Base-by-base conservation (phyloP, 768 basidiomycete species). In the Tubosaeta sp. region DNA sequence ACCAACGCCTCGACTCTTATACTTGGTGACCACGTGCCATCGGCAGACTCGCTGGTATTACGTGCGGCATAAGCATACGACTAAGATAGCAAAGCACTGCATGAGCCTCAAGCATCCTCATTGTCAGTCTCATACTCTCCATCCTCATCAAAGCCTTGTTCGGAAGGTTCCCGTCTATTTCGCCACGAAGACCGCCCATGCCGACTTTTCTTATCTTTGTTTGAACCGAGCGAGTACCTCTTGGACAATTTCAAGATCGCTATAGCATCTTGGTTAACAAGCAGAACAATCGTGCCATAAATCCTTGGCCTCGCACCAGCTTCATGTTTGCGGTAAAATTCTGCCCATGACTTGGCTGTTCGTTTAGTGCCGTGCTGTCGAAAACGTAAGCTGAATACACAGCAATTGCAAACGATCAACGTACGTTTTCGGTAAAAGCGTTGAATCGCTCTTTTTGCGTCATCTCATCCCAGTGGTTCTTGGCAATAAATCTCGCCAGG, bases 401-500 rank as follows among this genome's bases (percentile, higher is more conserved):
- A 37, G 41, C 6, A 51, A 14, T 9, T 25, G 44, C 4, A 46
- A 13, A 44, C 26, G 29, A 38, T 43, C 41, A 22, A 65, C 71
- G 57, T 60, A 85, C 85, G 59, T 72, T 73, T 62, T 76, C 72
- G 43, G 71, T 66, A 57, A 82, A 86, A 16, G 74, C 65, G 1
- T 72, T 72, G 83, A 84, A 88, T 61, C 76, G 75, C 32, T 83
- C 80, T 51, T 68, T 76, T 1, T 52, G 51, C 16, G 67, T 59
- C 55, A 72, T 63, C 25, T 65, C 65, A 25, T 72, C 63, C 73
- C 82, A 87, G 3, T 72, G 67, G 48, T 71, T 71, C 6, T 71
- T 72, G 25, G 79, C 78, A 33, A 86, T 77, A 66, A 84, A 78
- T 56, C 76, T 80, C 13, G 84, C 84, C 46, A 82, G 71, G 43